Base-by-base conservation (phyloP, 176 grass and related monocot genomes). In the Oryza coarctata region DNA sequence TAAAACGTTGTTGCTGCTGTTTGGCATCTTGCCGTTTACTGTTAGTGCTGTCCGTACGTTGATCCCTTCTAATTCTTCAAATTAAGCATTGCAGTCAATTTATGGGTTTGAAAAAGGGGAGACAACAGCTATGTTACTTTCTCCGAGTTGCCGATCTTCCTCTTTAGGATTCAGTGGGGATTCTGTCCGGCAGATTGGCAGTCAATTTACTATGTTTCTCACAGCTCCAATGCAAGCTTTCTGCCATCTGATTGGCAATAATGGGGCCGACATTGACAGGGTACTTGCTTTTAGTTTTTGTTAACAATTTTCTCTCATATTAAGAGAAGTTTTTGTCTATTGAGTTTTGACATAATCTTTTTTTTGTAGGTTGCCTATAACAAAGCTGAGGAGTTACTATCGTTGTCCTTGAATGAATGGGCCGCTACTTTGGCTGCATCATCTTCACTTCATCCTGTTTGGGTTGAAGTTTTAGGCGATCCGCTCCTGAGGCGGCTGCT, bases 151-250 rank as follows among this genome's bases (percentile, higher is more conserved):
- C 34, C 90, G 85, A 79, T 85, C 95, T 80, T 81, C 84, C 13
- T 25, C 69, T 33, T 40, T 27, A 39, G 88, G 77, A 35, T 73
- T 84, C 64, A 63, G 82, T 82, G 74, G 67, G 20, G 95, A 98
- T n/a, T 92, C 85, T 47, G 71, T 71, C 73, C 88, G 82, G 40
- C 86, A 91, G 55, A 83, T 76, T 89, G 95, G 92, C 80, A 94
- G 88, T 82, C 88, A 91, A 61, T 98, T 98, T 80, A 98, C 92
- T 80, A 93, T 98, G 88, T 98, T 98, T 70, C 92, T 98, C 49
- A 91, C 92, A 49, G 82, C 95, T 70, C 95, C 95, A 86, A 71
- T 98, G 73, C 95, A 98, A 91, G 90, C 95, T 65, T 98, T 98
- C 75, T 98, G 92, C 84, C 74, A 81, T 70, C 80, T 98, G 41